Base-by-base conservation (phyloP, 352 stramenopile genomes). In the Pythium biforme region DNA sequence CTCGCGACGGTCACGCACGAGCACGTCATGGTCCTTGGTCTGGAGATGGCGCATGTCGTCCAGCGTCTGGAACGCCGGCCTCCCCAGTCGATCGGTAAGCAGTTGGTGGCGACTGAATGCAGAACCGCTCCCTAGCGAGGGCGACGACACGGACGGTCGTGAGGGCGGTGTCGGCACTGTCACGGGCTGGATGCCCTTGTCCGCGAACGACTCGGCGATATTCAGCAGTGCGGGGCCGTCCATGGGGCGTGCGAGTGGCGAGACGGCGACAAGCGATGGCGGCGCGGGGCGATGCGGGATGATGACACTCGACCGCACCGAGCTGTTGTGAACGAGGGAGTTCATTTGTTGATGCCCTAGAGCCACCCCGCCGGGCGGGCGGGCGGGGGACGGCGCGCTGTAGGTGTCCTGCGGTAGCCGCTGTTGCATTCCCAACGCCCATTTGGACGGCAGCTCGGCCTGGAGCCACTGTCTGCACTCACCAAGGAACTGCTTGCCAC, bases 1-100 rank as follows among this genome's bases (percentile, higher is more conserved):
- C 53, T 86, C 86, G 10, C 79, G 77, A 4, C 77, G 60, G 53
- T 84, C 88, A 45, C 74, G 79, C 34, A 92, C 87, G 3, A 49
- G 27, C 7, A 52, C 39, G 55, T 87, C 71, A 10, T 69, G 73
- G 37, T 93, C 59, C 45, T 72, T 61, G 12, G 66, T 23, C 23
- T 75, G 55, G 19, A 53, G 2, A 27, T 68, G 17, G 7, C 62
- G 58, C 55, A 75, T 74, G n/a, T 79, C 76, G 2, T 84, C 61
- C 11, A 80, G 43, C 10, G 66, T 74, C 0, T 59, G 51, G 40
- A 74, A 82, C 50, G 49, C 46, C 0, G 68, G 55, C 31, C 74
- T 76, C 9, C 77, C 79, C 7, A 90, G 51, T 14, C 78, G 72
- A 55, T 92, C 63, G 0, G 72, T 56, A 8, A 90, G 63, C n/a